These are phyloP conservation scores for Boletus vinaceobasis DNA, from an alignment of 768 basidiomycete species.

Conservation along the genomic window DNA sequence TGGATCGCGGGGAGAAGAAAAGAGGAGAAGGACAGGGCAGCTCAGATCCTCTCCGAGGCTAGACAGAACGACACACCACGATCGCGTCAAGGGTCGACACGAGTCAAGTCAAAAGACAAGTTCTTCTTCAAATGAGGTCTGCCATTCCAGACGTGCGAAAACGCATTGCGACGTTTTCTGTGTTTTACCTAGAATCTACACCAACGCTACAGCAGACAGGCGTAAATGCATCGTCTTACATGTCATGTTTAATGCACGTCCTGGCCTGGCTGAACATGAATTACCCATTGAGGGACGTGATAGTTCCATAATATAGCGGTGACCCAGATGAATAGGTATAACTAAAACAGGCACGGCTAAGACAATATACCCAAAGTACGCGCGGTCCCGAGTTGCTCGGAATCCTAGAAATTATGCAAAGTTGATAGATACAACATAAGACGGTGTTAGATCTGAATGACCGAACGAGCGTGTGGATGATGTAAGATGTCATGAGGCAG, in stretches of 20 bases:
- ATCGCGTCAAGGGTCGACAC: slow-evolving; percentile 16
- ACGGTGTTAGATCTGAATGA: neutral
- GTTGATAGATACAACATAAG: slow-evolving; percentile 23
- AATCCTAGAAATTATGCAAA: slow-evolving; percentile 13
- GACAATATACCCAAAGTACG: slow-evolving; percentile 3
- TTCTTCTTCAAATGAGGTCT: slow-evolving; percentile 41
- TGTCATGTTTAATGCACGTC: slow-evolving; percentile 1
- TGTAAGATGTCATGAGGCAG: slow-evolving; percentile 6
- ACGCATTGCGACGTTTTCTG: neutral
- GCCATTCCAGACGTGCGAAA: slow-evolving; percentile 13
- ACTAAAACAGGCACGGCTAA: slow-evolving; percentile 4
- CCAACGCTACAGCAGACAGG: neutral
- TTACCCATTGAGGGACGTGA: slow-evolving; percentile 7
- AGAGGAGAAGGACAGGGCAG: slow-evolving; percentile 39
- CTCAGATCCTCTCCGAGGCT: slow-evolving; percentile 32
- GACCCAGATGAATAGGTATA: slow-evolving; percentile 6
- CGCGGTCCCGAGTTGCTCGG: slow-evolving; percentile 15
- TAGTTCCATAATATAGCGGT: slow-evolving; percentile 11
- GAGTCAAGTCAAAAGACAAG: slow-evolving; percentile 32
- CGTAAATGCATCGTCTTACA: slow-evolving; percentile 6
- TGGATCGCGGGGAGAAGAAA: slow-evolving; percentile 36
- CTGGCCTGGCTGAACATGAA: neutral
- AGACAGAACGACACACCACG: slow-evolving; percentile 11
- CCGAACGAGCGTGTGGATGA: slow-evolving; percentile 11
- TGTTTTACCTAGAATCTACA: neutral